Conservation (phyloP, 306 rosid species). For the Citrullus colocynthis region DNA sequence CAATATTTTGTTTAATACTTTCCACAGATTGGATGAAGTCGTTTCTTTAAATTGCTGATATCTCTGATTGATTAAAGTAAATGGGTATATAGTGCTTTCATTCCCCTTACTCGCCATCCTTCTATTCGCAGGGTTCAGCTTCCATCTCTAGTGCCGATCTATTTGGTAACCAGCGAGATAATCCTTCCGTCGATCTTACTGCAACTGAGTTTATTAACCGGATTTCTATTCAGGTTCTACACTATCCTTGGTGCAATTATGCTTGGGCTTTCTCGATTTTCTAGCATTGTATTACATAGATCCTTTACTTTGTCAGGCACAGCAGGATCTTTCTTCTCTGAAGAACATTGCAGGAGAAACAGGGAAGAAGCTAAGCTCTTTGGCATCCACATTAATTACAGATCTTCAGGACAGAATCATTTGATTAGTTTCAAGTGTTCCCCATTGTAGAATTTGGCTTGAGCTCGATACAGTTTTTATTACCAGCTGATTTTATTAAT, state of each 20-base stretch:
- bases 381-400: constrained; percentile 70
- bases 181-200: constrained; percentile 35
- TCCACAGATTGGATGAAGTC: neutral
- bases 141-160: constrained; percentile 90
- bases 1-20: neutral
- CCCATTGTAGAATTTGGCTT: neutral
- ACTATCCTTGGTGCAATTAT: neutral
- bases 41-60: constrained; percentile 7
- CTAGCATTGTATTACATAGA: neutral
- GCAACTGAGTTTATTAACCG: constrained; percentile 24
- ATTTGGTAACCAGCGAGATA: constrained; percentile 46
- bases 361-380: constrained; percentile 73
- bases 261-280: neutral
- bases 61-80: neutral
- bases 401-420: constrained; percentile 88
- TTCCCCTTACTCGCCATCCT: neutral
- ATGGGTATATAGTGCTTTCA: neutral
- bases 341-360: constrained; percentile 88
- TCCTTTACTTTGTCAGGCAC: constrained; percentile 38
- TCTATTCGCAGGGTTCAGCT: constrained; percentile 41
- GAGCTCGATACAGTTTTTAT: neutral
- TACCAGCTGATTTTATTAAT: neutral
- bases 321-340: constrained; percentile 72
- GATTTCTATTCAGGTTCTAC: constrained; percentile 13
- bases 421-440: constrained; percentile 16